phyloP scores from a whole-genome alignment of 2,329 filamentous ascomycete genomes.

The Clonostachys rhizophaga region DNA sequence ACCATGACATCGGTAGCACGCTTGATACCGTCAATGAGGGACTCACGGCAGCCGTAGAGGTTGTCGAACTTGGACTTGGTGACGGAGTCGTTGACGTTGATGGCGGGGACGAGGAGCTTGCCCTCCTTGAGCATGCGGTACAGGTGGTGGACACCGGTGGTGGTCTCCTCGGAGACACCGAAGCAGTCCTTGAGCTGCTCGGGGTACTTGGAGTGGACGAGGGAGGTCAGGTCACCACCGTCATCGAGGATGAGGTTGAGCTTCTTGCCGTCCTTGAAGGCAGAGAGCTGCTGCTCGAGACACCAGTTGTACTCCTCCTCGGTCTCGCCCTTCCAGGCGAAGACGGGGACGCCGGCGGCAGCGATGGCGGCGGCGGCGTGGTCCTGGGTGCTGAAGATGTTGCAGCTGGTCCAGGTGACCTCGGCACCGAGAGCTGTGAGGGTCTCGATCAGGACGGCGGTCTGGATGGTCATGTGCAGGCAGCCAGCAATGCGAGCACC shows the following conservation, averaged over 20 bases:
- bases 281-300: constrained; percentile 92
- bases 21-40: constrained; percentile 99
- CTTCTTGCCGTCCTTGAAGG: constrained; percentile 95
- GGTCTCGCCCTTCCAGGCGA: constrained; percentile 81
- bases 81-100: constrained; percentile 99
- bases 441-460: constrained; percentile 98
- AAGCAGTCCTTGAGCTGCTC: constrained; percentile 98
- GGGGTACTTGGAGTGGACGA: constrained; percentile 97
- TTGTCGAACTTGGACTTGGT: constrained; percentile 99
- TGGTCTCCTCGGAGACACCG: constrained; percentile 99
- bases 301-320: constrained; percentile 99
- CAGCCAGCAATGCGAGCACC: constrained; percentile 96
- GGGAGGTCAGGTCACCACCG: constrained; percentile 91
- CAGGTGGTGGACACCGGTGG: constrained; percentile 98
- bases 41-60: constrained; percentile 98
- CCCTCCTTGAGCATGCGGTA: constrained; percentile 96
- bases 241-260: constrained; percentile 99
- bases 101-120: constrained; percentile 85
- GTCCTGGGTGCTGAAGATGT: constrained; percentile 99
- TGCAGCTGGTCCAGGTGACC: constrained; percentile 98
- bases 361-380: constrained; percentile 97
- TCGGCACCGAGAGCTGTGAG: constrained; percentile 91
- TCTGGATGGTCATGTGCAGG: constrained; percentile 99
- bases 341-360: constrained; percentile 84
- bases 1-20: constrained; percentile 99